A percentile compares a stretch with the other conserved stretches of the same genome.
phyloP scores from a whole-genome alignment of 805 yeast species.

The Teunomyces lycoperdinae region DNA sequence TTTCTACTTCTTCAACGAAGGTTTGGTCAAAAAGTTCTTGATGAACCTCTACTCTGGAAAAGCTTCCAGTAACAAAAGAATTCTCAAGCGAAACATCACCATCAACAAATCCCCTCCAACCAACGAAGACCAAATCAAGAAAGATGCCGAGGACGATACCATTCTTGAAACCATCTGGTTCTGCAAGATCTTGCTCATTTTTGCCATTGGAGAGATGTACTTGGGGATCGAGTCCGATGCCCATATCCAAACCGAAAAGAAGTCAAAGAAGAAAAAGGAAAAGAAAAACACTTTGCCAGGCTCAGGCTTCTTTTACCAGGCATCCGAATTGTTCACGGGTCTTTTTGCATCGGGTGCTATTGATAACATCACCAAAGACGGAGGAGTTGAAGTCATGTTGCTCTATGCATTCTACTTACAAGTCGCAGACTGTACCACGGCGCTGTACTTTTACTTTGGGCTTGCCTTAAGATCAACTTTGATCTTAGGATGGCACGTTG shows the following conservation, averaged over 20 bases:
- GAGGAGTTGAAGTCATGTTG: constrained; percentile 73
- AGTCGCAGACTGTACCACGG: constrained; percentile 81
- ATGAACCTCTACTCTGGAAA: constrained; percentile 60
- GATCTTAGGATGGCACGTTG: constrained; percentile 78
- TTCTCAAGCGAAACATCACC: constrained; percentile 33
- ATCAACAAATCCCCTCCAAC: constrained; percentile 16
- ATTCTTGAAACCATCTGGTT: constrained; percentile 77
- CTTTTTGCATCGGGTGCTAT: constrained; percentile 77
- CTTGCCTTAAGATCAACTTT: constrained; percentile 70
- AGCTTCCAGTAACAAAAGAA: constrained; percentile 34
- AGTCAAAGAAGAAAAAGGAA: constrained; percentile 15
- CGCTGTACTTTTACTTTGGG: constrained; percentile 78
- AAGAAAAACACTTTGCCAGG: constrained; percentile 58
- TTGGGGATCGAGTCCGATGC: constrained; percentile 68
- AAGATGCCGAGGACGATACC: constrained; percentile 49
- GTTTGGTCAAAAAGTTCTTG: constrained; percentile 65
- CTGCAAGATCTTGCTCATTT: constrained; percentile 68
- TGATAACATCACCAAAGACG: constrained; percentile 73
- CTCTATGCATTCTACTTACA: constrained; percentile 77
- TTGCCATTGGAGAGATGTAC: constrained; percentile 82
- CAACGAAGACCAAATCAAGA: constrained; percentile 41
- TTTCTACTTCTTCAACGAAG: constrained; percentile 81
- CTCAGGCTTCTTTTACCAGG: constrained; percentile 72
- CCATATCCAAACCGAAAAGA: constrained; percentile 42
- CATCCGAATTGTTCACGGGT: constrained; percentile 76